Conservation (phyloP, 148 eudicot genomes). For the Rhododendron mucronatum region DNA sequence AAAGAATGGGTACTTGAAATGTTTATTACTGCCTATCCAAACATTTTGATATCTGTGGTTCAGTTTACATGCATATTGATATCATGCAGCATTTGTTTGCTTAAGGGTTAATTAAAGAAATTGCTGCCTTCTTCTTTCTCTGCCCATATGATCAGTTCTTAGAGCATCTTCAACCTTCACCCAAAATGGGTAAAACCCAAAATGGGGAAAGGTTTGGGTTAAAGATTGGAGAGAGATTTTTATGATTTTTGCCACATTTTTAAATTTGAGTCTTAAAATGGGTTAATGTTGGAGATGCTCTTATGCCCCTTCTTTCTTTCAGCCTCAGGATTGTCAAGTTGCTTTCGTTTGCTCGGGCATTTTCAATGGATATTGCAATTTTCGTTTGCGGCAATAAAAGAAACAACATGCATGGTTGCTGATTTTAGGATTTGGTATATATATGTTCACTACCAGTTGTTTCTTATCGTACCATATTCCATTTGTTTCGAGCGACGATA, state of each 20-base stretch:
- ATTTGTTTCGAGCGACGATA: too few relatives aligned
- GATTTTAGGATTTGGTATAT: not conserved
- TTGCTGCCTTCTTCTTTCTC: not conserved
- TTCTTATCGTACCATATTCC: not conserved
- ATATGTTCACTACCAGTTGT: not conserved
- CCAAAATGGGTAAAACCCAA: too few relatives aligned
- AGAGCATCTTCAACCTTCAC: too few relatives aligned
- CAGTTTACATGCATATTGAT: not conserved
- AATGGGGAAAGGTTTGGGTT: too few relatives aligned
- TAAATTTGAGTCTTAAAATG: too few relatives aligned
- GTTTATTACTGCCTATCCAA: not conserved
- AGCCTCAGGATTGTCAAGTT: conserved; percentile 38
- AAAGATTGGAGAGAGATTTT: too few relatives aligned
- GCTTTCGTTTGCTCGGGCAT: not conserved
- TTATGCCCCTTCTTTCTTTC: conserved; percentile 29
- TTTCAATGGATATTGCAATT: not conserved
- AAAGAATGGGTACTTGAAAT: not conserved
- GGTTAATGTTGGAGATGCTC: too few relatives aligned
- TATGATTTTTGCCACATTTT: too few relatives aligned
- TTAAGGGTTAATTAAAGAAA: not conserved
- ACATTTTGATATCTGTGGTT: not conserved
- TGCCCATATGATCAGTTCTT: not conserved
- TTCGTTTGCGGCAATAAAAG: not conserved
- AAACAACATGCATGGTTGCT: not conserved
- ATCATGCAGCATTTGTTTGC: not conserved